phyloP scores from a whole-genome alignment of 2,329 filamentous ascomycete species.

The Neodidymelliopsis sp. region DNA sequence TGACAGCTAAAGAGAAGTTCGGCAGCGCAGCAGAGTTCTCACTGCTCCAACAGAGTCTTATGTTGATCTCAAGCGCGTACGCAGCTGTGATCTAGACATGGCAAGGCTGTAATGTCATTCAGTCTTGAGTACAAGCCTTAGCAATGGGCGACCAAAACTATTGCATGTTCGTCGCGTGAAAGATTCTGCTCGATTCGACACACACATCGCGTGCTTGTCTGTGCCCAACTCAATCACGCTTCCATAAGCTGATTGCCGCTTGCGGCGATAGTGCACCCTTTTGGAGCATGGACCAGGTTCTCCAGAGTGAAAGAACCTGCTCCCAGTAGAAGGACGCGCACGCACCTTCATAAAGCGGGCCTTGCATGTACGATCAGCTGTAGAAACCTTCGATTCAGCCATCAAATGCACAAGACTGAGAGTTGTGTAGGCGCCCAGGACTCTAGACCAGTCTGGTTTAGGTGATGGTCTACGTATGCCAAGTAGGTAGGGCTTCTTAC shows the following conservation, averaged over 20 bases:
- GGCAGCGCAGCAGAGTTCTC: no score
- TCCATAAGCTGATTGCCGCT: constrained; percentile 18
- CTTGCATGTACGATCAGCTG: constrained; percentile 25
- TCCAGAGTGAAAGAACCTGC: constrained; percentile 26
- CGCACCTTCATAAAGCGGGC: constrained; percentile 13
- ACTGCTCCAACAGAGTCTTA: neutral
- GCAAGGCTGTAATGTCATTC: constrained; percentile 5
- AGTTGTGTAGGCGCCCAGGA: constrained; percentile 21
- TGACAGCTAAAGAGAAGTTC: neutral
- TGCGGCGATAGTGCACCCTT: constrained; percentile 16
- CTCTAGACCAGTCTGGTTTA: constrained; percentile 22
- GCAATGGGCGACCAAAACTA: neutral
- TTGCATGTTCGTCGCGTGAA: neutral
- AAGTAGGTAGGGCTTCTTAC: constrained; percentile 32
- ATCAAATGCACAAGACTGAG: constrained; percentile 27
- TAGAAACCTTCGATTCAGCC: constrained; percentile 28
- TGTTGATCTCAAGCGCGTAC: neutral
- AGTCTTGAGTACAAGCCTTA: neutral
- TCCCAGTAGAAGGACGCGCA: constrained; percentile 24
- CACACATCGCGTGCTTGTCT: constrained; percentile 9
- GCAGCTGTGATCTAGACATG: neutral
- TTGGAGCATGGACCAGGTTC: constrained; percentile 10
- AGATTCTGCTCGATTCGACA: constrained; percentile 1
- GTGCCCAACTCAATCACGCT: constrained; percentile 10
- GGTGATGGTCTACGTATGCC: constrained; percentile 42